Evolutionary conservation across 805 yeast genomes (phyloP), one percentile per base, ranked within the genome.

Genomic region (Wickerhamiella lipophila): DNA sequence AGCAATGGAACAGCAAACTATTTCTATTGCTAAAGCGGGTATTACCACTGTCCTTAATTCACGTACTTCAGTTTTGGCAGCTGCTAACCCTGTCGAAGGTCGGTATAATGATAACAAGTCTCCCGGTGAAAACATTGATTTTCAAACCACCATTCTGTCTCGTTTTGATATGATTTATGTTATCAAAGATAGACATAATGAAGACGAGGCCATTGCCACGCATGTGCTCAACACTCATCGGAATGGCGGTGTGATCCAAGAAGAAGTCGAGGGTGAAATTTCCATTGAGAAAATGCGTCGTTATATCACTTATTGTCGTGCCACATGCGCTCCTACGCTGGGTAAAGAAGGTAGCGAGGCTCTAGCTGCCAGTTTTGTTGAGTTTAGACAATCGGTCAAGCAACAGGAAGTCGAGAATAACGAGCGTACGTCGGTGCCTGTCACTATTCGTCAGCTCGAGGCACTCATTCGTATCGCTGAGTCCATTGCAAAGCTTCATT

Each of bases 1-100:
- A 71, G 98, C 98, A 11, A 92, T 92, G 99, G 99, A 92, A 69
- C 99, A 92, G 67, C 99, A 92, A 67, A 92, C 98, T 0, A 92
- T 92, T 52, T 89, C 97, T 12, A 88, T 92, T 64, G 98, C 99
- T 27, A 92, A 92, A 65, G 99, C 99, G 8, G 99, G 99, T 64
- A 92, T 92, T 57, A 92, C 97, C 2, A 92, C 99, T 0, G 88
- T 92, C 49, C 73, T 92, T 57, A 92, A 92, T 66, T 92, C 98
- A 2, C 76, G 99, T 67, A 92, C 98, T 0, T 81, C 95, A 30
- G 98, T 92, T 3, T 71, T 92, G 42, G 98, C 98, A 0, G 98
- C 98, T 21, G 98, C 98, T 6, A 92, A 92, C 66, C 99, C 99
- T 3, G 78, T 87, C 36, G 92, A 83, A 64, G 99, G 99, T 52